Percentiles rank a stretch among this genome's conserved stretches.
phyloP scores from a whole-genome alignment of 1,139 yeast species.

The Yamadazyma trypodendri region DNA sequence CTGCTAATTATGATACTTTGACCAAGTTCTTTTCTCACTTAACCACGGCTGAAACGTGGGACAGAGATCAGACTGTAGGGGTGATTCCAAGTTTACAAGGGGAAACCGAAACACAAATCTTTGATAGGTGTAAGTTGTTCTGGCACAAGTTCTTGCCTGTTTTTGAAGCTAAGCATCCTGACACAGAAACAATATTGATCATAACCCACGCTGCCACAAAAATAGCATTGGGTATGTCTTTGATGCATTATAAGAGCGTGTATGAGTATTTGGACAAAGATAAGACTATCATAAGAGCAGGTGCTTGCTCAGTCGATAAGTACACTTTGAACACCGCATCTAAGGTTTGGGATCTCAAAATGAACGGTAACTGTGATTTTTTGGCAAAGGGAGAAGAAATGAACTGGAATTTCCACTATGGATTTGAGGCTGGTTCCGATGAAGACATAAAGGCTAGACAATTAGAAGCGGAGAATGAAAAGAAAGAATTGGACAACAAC shows the following conservation, averaged over 20 bases:
- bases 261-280: constrained; percentile 49
- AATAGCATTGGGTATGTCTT: constrained; percentile 71
- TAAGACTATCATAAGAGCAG: constrained; percentile 42
- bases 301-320: constrained; percentile 46
- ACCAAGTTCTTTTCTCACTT: constrained; percentile 50
- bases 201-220: constrained; percentile 86
- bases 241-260: constrained; percentile 49
- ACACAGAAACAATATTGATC: constrained; percentile 54
- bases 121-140: constrained; percentile 51
- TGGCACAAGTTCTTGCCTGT: constrained; percentile 50
- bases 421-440: constrained; percentile 75
- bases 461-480: constrained; percentile 19
- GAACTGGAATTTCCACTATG: constrained; percentile 79
- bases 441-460: constrained; percentile 61
- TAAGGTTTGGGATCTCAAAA: constrained; percentile 51
- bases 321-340: constrained; percentile 18
- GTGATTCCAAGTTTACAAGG: constrained; percentile 59
- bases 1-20: constrained; percentile 54
- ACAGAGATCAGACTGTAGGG: constrained; percentile 41
- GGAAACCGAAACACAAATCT: constrained; percentile 64
- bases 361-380: constrained; percentile 70
- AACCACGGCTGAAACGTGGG: constrained; percentile 38
- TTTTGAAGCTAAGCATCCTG: constrained; percentile 54
- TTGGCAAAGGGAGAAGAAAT: constrained; percentile 79
- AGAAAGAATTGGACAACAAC: constrained; percentile 16